Evolutionary conservation across 1,139 yeast genomes (phyloP).

Genomic region (Debaryomyces singareniensis): DNA sequence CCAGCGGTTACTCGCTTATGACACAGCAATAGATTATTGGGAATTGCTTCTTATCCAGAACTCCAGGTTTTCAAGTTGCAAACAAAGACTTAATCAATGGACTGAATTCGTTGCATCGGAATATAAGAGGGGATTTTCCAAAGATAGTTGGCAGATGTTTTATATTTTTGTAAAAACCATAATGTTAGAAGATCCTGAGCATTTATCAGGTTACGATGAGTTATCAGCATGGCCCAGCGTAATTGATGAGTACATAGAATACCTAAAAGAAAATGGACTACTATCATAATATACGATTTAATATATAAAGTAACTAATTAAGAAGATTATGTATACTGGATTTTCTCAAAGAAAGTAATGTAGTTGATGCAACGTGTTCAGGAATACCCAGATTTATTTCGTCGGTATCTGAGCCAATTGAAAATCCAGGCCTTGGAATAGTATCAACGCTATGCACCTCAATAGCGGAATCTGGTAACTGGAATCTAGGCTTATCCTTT

Average conservation of each 20-base stretch:
- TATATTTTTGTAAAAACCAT: slow-evolving; percentile 57
- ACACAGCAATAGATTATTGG: slow-evolving; percentile 78
- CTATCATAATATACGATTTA: slow-evolving; percentile 4
- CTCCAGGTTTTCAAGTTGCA: slow-evolving; percentile 7
- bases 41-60: slow-evolving; percentile 44
- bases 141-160: slow-evolving; percentile 84
- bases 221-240: slow-evolving; percentile 89
- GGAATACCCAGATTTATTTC: background rate
- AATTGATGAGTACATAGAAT: slow-evolving; percentile 78
- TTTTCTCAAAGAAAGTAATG: slow-evolving; percentile 1
- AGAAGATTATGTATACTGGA: slow-evolving; percentile 1
- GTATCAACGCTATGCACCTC: slow-evolving; percentile 3
- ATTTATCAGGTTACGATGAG: slow-evolving; percentile 57
- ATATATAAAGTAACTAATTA: background rate
- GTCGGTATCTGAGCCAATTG: no score
- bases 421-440: no score
- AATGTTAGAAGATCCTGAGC: slow-evolving; percentile 39
- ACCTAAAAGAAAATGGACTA: slow-evolving; percentile 30
- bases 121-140: slow-evolving; percentile 45
- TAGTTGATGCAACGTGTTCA: background rate
- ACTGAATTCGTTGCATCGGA: slow-evolving; percentile 34
- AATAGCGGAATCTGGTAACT: slow-evolving; percentile 39
- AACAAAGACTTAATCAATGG: slow-evolving; percentile 43
- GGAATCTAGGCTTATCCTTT: slow-evolving; percentile 15
- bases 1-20: slow-evolving; percentile 53